phyloP scores from a whole-genome alignment of 2,329 filamentous ascomycete genomes.

The Magnaporthales sp. region DNA sequence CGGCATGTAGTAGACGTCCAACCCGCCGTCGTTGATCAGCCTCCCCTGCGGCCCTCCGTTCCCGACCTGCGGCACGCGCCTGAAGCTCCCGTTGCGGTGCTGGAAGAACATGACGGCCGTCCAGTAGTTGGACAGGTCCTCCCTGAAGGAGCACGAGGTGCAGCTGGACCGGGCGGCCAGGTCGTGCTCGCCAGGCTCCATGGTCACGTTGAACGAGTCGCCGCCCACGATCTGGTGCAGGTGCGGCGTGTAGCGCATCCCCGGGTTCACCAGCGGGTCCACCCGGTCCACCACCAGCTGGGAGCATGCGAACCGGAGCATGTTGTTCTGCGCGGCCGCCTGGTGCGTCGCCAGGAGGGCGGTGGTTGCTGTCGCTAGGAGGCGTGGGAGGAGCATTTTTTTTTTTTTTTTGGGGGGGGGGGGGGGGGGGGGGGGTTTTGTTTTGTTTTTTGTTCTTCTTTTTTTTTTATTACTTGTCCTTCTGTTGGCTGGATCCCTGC shows the following conservation, averaged over 20 bases:
- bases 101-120: conserved; percentile 37
- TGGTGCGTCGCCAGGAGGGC: conserved; percentile 17
- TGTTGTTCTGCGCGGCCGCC: conserved; percentile 24
- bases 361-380: conserved; percentile 12
- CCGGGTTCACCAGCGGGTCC: conserved; percentile 37
- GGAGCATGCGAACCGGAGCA: conserved; percentile 38
- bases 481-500: too few relatives aligned
- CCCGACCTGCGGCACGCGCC: conserved; percentile 33
- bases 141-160: conserved; percentile 33
- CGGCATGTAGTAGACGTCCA: conserved; percentile 36
- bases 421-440: too few relatives aligned
- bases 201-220: conserved; percentile 34
- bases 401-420: too few relatives aligned
- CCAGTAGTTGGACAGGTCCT: conserved; percentile 39
- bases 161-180: conserved; percentile 26
- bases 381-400: conserved; percentile 18
- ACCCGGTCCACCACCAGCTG: conserved; percentile 37
- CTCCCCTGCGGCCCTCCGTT: conserved; percentile 34
- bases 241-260: conserved; percentile 33
- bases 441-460: background rate
- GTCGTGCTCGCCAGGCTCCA: conserved; percentile 27
- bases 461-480: background rate
- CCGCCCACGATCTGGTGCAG: conserved; percentile 38
- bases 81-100: conserved; percentile 31
- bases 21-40: conserved; percentile 32